Base-by-base conservation (phyloP, 2,329 filamentous ascomycete species). In the Thielaviopsis populi region DNA sequence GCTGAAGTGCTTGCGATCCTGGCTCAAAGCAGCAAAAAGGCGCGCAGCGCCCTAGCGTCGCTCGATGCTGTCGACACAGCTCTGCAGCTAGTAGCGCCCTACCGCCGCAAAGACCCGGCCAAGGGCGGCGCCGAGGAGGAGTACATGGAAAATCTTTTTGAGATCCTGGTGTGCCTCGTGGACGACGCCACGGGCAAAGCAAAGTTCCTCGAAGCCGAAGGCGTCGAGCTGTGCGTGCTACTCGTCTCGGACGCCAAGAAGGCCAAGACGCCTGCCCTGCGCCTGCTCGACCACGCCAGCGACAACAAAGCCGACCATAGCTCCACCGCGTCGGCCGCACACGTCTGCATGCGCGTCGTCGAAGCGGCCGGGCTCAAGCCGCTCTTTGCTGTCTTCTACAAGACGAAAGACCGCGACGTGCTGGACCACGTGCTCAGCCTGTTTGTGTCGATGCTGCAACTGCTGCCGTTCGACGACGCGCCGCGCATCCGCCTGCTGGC, bases 141-240 rank as follows among this genome's bases (percentile, higher is more conserved):
- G 75, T 96, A 89, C 72, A 88, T 95, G 71, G 90, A 95, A 74
- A 96, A 99, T 68, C 72, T 96, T 0, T 99, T 99, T 72, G 91
- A 96, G 70, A 83, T 86, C 1, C 72, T 97, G 19, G 88, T 89
- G 0, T 95, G 88, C 69, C 75, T 95, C 1, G 87, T 86, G 0
- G 88, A 95, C 69, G 87, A 90, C 65, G 73, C 79, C 0, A 74
- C 80, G 3, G 91, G 91, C 5, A 96, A 96, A 73, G 71, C 75
- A 10, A 89, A 89, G 66, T 94, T 97, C 67, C 72, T 96, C 41
- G 88, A 94, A 69, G 91, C 89, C 1, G 94, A 99, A 75, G 94
- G 94, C 43, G 82, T 96, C 11, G 94, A 99, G 72, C 81, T 99
- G 5, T 89, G 86, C 66, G 80, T 96, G 56, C 89, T 99, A 70